Conservation (phyloP, 1,284 basidiomycete species). For the Sanghuangporus weigelae region DNA sequence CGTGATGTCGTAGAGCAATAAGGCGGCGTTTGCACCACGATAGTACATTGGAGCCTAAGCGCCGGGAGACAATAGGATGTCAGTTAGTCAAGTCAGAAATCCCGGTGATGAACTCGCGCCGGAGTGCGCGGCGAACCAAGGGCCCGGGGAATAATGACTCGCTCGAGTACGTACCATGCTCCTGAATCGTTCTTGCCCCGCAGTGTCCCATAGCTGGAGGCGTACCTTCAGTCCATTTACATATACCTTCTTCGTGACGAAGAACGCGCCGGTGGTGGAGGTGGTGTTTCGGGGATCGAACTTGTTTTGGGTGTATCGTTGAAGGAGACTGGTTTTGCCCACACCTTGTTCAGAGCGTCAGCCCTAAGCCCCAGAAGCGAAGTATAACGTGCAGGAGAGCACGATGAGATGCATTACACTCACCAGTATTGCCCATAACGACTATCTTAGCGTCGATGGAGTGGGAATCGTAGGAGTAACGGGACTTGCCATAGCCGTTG, state of each 20-base stretch:
- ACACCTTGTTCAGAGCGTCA: constrained; percentile 51
- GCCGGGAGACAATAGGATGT: constrained; percentile 13
- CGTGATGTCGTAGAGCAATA: constrained; percentile 97
- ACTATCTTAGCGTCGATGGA: constrained; percentile 96
- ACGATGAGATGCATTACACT: constrained; percentile 20
- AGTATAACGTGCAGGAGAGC: neutral
- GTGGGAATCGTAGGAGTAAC: constrained; percentile 50
- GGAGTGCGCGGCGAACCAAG: constrained; percentile 17
- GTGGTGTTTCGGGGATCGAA: constrained; percentile 84
- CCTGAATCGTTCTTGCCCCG: constrained; percentile 95
- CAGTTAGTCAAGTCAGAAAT: constrained; percentile 3
- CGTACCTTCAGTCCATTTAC: constrained; percentile 87
- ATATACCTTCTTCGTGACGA: constrained; percentile 91
- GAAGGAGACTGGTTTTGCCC: constrained; percentile 91
- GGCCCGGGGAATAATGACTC: constrained; percentile 18
- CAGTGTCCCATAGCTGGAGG: constrained; percentile 90
- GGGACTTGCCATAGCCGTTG: constrained; percentile 58
- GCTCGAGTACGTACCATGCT: constrained; percentile 65
- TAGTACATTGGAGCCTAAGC: constrained; percentile 97
- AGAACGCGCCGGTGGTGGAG: constrained; percentile 92
- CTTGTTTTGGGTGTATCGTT: constrained; percentile 88
- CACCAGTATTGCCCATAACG: constrained; percentile 92
- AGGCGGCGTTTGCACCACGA: constrained; percentile 94
- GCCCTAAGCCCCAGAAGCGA: neutral
- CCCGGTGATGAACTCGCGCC: constrained; percentile 11